These are phyloP conservation scores for Nicotiana undulata DNA, from an alignment of 257 asterid genomes.

Conservation along the genomic window DNA sequence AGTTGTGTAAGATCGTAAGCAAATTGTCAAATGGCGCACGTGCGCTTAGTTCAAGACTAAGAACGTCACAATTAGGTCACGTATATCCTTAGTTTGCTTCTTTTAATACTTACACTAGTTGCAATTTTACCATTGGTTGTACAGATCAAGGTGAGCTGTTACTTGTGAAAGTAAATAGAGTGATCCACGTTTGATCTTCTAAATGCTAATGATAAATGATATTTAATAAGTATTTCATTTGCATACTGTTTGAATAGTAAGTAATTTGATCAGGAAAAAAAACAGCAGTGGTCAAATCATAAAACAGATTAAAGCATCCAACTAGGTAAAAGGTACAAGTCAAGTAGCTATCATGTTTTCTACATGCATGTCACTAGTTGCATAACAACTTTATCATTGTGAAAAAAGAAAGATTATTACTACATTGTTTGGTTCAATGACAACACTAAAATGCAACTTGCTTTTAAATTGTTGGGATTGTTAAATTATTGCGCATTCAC, in stretches of 20 bases:
- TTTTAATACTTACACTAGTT: neutral
- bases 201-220: neutral
- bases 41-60: too few species aligned
- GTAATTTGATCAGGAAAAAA: neutral
- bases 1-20: too few species aligned
- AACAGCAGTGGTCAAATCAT: neutral
- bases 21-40: too few species aligned
- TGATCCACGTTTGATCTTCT: neutral
- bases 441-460: neutral
- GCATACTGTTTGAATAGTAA: too few species aligned
- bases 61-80: too few species aligned
- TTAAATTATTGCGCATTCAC: neutral
- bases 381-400: neutral
- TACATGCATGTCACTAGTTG: slow-evolving; percentile 7
- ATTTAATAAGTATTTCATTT: too few species aligned
- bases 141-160: neutral
- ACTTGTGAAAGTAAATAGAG: neutral
- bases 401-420: too few species aligned
- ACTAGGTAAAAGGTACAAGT: slow-evolving; percentile 1
- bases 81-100: too few species aligned
- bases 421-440: neutral
- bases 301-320: neutral
- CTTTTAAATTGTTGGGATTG: neutral
- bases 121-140: neutral
- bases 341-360: slow-evolving; percentile 4